These are phyloP conservation scores for Fusarium sp. DNA, from an alignment of 2,329 filamentous ascomycete genomes.

Conservation along the genomic window DNA sequence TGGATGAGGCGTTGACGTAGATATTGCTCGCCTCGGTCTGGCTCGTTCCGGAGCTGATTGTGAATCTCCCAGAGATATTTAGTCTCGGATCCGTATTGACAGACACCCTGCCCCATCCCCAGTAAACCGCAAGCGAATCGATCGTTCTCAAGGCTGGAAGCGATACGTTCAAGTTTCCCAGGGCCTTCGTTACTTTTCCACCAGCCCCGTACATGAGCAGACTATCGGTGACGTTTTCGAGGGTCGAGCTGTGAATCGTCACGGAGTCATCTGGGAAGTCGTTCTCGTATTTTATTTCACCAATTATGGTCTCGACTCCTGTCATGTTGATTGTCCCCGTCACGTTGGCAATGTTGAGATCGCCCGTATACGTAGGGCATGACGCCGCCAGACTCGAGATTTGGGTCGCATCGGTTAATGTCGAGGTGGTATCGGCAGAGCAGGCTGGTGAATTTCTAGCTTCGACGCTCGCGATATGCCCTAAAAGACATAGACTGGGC, in stretches of 20 bases:
- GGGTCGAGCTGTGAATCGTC: background rate
- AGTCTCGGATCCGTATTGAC: background rate
- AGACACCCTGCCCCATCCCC: background rate
- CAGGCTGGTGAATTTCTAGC: background rate
- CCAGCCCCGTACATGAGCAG: rapidly evolving
- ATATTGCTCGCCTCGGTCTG: rapidly evolving
- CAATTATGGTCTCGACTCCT: background rate
- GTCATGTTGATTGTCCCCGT: background rate
- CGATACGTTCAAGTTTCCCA: background rate
- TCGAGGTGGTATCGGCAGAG: rapidly evolving
- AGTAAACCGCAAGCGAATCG: rapidly evolving
- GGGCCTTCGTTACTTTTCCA: rapidly evolving
- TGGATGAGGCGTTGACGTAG: background rate
- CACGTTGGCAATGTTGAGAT: background rate
- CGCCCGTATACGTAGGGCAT: background rate
- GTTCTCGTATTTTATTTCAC: background rate
- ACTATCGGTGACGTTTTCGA: background rate
- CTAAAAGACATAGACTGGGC: rapidly evolving
- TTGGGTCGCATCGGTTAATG: background rate
- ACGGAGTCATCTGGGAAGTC: background rate
- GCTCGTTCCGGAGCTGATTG: background rate
- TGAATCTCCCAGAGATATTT: rapidly evolving
- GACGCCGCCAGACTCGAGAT: background rate
- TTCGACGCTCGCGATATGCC: rapidly evolving
- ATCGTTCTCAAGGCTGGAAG: rapidly evolving